Evolutionary conservation across 106 monocot genomes (phyloP).

Genomic region (Triglochin maritima): DNA sequence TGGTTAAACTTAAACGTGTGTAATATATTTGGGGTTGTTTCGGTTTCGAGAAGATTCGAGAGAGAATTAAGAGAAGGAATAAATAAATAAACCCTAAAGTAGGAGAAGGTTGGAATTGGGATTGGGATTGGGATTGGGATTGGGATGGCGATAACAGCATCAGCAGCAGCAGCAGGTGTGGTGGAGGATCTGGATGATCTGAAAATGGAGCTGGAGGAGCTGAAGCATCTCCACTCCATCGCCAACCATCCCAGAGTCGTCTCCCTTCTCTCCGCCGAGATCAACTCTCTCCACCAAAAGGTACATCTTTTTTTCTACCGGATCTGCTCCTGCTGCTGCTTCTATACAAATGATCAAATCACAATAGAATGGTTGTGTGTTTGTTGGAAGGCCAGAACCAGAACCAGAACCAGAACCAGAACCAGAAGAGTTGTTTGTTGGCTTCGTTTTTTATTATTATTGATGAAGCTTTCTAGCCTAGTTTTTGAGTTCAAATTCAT

Average conservation of each 20-base stretch:
- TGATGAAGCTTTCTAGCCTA: neutral
- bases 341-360: neutral
- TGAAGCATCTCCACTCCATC: constrained; percentile 40
- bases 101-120: too few species aligned
- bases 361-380: too few species aligned
- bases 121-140: too few species aligned
- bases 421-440: neutral
- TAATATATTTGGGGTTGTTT: too few species aligned
- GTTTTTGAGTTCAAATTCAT: neutral
- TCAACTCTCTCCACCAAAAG: constrained; percentile 43
- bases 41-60: too few species aligned
- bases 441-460: neutral
- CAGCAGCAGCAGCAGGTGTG: neutral
- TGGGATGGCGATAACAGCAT: too few species aligned
- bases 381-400: too few species aligned
- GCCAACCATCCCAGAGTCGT: constrained; percentile 60
- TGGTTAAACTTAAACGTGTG: too few species aligned
- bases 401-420: too few species aligned
- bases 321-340: neutral
- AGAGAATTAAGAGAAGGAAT: too few species aligned
- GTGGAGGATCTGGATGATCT: constrained; percentile 31
- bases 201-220: constrained; percentile 63
- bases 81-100: too few species aligned
- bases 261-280: constrained; percentile 58
- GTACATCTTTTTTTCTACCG: constrained; percentile 6